A percentile compares a stretch with the other conserved stretches of the same genome.
Conservation (phyloP, 2,329 filamentous ascomycete species). For the Keithomyces neogunnii region DNA sequence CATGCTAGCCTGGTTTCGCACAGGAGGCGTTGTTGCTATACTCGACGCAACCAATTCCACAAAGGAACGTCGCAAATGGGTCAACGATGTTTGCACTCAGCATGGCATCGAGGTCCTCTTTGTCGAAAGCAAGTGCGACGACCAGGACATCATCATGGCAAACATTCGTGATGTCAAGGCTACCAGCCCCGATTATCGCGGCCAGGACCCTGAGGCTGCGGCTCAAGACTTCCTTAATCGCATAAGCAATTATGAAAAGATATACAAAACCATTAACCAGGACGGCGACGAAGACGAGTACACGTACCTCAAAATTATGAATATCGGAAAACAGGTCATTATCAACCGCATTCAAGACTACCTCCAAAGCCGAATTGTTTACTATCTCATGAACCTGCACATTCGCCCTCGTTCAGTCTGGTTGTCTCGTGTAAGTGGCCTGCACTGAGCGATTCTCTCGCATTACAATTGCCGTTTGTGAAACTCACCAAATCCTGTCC, state of each 20-base stretch:
- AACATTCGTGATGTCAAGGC: constrained; percentile 98
- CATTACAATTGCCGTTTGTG: neutral
- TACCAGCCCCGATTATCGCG: constrained; percentile 87
- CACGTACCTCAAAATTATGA: constrained; percentile 95
- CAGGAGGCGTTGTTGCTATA: constrained; percentile 79
- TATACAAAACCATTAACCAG: constrained; percentile 87
- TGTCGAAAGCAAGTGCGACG: constrained; percentile 94
- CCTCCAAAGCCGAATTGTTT: constrained; percentile 89
- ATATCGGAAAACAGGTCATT: constrained; percentile 91
- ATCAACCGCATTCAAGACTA: constrained; percentile 98
- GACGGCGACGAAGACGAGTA: constrained; percentile 70
- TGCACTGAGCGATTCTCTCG: neutral
- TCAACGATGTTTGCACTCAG: constrained; percentile 66
- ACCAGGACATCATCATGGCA: constrained; percentile 93
- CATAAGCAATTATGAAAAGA: constrained; percentile 95
- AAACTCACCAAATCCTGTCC: neutral
- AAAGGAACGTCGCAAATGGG: constrained; percentile 82
- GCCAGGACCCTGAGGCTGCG: constrained; percentile 86
- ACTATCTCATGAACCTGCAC: constrained; percentile 97
- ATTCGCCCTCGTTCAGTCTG: constrained; percentile 95
- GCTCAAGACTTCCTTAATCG: constrained; percentile 88
- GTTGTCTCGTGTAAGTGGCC: constrained; percentile 70
- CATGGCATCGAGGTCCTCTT: constrained; percentile 86
- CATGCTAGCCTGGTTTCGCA: constrained; percentile 88
- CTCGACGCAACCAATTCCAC: constrained; percentile 97